Percentiles rank a stretch among this genome's conserved stretches.
Conservation (phyloP, 73 alveolate species). For the Tetrahymena borealis region DNA sequence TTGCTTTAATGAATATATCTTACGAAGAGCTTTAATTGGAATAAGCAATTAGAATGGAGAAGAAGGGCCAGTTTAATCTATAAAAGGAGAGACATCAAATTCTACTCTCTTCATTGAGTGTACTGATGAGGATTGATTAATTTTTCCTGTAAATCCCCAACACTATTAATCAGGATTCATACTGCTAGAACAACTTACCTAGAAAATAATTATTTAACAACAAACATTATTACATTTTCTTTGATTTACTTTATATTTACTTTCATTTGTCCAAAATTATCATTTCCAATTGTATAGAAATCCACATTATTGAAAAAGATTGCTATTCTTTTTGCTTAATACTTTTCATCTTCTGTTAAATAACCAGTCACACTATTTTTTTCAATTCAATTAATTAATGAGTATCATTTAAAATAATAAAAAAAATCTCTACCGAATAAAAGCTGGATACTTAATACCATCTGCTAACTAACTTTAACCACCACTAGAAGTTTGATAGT, state of each 20-base stretch:
- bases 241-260: not conserved
- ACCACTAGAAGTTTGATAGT: not conserved
- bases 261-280: not conserved
- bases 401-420: too few species aligned
- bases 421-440: not conserved
- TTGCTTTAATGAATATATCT: not conserved
- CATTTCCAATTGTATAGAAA: not conserved
- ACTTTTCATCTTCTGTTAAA: not conserved
- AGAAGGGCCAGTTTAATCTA: not conserved
- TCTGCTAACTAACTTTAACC: not conserved
- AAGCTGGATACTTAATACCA: not conserved
- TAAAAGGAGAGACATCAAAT: not conserved
- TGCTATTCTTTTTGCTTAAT: not conserved
- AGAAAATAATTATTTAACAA: not conserved
- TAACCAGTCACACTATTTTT: not conserved
- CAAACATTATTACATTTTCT: not conserved
- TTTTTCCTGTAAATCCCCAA: not conserved
- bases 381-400: too few species aligned
- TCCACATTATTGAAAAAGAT: not conserved
- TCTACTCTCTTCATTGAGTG: not conserved
- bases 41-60: not conserved
- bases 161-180: not conserved
- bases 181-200: not conserved
- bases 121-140: not conserved
- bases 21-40: not conserved